These are phyloP conservation scores for Penicillium fuscoglaucum DNA, from an alignment of 2,329 filamentous ascomycete species.

Conservation along the genomic window DNA sequence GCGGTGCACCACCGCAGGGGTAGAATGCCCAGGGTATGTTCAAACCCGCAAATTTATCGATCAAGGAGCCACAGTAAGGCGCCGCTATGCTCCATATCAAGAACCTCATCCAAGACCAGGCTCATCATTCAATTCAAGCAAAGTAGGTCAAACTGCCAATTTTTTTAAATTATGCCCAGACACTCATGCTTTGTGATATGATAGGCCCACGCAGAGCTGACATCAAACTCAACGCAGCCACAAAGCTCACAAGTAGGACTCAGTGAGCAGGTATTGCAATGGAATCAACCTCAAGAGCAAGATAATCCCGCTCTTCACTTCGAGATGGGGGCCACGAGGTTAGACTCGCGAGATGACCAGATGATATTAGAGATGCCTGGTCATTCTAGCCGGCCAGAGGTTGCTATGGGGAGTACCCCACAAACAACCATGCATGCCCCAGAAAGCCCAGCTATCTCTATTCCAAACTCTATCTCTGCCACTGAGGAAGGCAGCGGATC, in stretches of 20 bases:
- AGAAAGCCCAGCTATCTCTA: background rate
- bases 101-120: slow-evolving; percentile 20
- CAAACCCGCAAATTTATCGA: slow-evolving; percentile 48
- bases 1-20: slow-evolving; percentile 39
- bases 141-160: background rate
- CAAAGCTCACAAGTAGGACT: background rate
- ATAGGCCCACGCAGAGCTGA: slow-evolving; percentile 4
- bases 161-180: background rate
- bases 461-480: background rate
- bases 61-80: slow-evolving; percentile 43
- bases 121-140: slow-evolving; percentile 2
- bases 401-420: background rate
- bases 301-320: background rate
- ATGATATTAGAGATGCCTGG: slow-evolving; percentile 1
- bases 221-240: slow-evolving; percentile 1
- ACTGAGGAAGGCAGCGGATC: background rate
- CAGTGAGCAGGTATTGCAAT: background rate
- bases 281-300: background rate
- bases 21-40: slow-evolving; percentile 46
- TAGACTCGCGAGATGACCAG: background rate
- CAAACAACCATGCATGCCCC: background rate
- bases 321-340: background rate
- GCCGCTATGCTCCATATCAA: slow-evolving; percentile 42
- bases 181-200: slow-evolving; percentile 4
- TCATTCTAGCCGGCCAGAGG: background rate